A percentile compares a stretch with the other conserved stretches of the same genome.
Conservation (phyloP, 2,329 filamentous ascomycete genomes). For the Penicillium sp. region DNA sequence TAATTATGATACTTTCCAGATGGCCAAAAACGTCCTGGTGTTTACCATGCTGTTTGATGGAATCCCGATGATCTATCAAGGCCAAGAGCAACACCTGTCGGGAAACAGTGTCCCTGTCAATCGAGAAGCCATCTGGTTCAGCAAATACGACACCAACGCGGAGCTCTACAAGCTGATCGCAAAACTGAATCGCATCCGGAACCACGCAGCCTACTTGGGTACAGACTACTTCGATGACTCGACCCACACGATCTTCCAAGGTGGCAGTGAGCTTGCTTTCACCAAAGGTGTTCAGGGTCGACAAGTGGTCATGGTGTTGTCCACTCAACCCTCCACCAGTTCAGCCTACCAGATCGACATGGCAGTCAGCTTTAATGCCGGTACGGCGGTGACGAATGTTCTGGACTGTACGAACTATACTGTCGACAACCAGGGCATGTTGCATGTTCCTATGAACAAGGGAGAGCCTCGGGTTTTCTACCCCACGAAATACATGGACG, state of each 20-base stretch:
- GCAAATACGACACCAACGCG: slow-evolving; percentile 39
- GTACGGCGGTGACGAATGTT: slow-evolving; percentile 29
- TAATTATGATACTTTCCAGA: slow-evolving; percentile 20
- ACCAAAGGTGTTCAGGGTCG: slow-evolving; percentile 46
- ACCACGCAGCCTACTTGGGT: slow-evolving; percentile 40
- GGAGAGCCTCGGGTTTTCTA: slow-evolving; percentile 36
- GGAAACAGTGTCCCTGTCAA: slow-evolving; percentile 50
- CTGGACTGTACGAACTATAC: slow-evolving; percentile 31
- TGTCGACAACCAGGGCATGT: slow-evolving; percentile 25
- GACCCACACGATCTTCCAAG: slow-evolving; percentile 15
- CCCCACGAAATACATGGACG: slow-evolving; percentile 28
- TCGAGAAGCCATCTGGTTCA: slow-evolving; percentile 57
- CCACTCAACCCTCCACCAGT: slow-evolving; percentile 41
- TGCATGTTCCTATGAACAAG: slow-evolving; percentile 31
- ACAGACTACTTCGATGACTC: slow-evolving; percentile 40
- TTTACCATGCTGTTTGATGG: slow-evolving; percentile 62
- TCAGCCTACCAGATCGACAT: slow-evolving; percentile 34
- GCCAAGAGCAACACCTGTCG: slow-evolving; percentile 60
- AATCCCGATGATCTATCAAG: slow-evolving; percentile 41
- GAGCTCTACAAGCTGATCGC: slow-evolving; percentile 42
- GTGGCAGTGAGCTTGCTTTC: slow-evolving; percentile 44
- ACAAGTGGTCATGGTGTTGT: slow-evolving; percentile 47
- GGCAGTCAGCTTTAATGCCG: slow-evolving; percentile 27
- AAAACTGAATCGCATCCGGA: slow-evolving; percentile 46
- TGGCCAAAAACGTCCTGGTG: slow-evolving; percentile 61